phyloP scores from a whole-genome alignment of 2,329 filamentous ascomycete species.

The Hypoxylon sp. region DNA sequence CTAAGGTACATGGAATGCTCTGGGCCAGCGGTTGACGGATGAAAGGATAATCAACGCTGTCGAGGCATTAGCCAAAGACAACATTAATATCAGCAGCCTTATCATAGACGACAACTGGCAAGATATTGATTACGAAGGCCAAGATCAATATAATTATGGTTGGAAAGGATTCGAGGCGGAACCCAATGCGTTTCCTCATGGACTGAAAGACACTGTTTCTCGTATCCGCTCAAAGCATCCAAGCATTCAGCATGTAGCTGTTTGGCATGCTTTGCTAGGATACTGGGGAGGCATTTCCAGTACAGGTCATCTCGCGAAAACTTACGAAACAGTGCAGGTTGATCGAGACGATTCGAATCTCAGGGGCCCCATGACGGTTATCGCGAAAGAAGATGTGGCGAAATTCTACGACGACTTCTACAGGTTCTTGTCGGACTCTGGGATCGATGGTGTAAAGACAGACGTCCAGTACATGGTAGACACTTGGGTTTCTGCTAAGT shows the following conservation, averaged over 20 bases:
- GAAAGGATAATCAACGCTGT: conserved; percentile 83
- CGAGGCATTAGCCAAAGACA: conserved; percentile 74
- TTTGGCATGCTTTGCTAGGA: conserved; percentile 90
- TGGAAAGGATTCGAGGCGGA: conserved; percentile 93
- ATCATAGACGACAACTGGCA: conserved; percentile 99
- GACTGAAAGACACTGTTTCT: conserved; percentile 77
- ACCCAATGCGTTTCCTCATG: conserved; percentile 79
- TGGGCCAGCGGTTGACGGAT: conserved; percentile 86
- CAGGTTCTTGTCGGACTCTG: conserved; percentile 77
- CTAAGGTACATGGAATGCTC: conserved; percentile 89
- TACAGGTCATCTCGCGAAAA: conserved; percentile 76
- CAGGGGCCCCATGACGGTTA: conserved; percentile 76
- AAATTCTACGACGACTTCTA: conserved; percentile 95
- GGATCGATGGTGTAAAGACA: conserved; percentile 90
- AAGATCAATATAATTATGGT: conserved; percentile 68
- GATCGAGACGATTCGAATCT: conserved; percentile 64
- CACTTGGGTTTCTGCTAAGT: conserved; percentile 74
- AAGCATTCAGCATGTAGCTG: conserved; percentile 84
- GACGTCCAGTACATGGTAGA: conserved; percentile 94
- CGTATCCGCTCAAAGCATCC: conserved; percentile 77
- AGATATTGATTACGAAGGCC: conserved; percentile 69
- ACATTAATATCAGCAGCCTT: conserved; percentile 83
- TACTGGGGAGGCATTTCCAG: conserved; percentile 94
- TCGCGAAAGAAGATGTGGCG: conserved; percentile 79
- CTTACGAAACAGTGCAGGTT: conserved; percentile 80